Conservation (phyloP, 1,284 basidiomycete genomes). For the Naganishia liquefaciens region DNA sequence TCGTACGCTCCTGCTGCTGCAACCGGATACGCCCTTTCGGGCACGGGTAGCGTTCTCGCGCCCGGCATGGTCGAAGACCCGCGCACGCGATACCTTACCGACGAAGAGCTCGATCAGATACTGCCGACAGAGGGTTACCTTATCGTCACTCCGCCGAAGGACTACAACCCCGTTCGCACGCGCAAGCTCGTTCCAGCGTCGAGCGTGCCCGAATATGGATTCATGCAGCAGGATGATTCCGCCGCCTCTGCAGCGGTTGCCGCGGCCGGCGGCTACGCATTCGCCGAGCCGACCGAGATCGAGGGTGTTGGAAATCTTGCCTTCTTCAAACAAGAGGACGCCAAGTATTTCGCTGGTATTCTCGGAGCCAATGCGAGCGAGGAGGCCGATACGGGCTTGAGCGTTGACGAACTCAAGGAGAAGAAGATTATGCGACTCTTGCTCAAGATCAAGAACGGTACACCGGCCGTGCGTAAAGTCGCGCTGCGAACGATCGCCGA, state of each 20-base stretch:
- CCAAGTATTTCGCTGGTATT: conserved; percentile 96
- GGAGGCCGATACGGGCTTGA: conserved; percentile 77
- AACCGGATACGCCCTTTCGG: conserved; percentile 38
- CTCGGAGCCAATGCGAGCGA: conserved; percentile 79
- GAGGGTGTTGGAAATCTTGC: conserved; percentile 95
- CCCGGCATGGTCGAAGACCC: conserved; percentile 93
- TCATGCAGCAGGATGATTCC: conserved; percentile 93
- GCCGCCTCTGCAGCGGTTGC: conserved; percentile 81
- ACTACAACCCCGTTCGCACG: conserved; percentile 70
- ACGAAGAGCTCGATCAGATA: conserved; percentile 91
- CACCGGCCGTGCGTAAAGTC: conserved; percentile 95
- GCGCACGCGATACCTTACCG: conserved; percentile 88
- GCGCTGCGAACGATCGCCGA: conserved; percentile 99
- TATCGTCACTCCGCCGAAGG: conserved; percentile 90
- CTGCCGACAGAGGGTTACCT: conserved; percentile 85
- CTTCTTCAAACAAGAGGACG: conserved; percentile 98
- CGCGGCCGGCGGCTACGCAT: conserved; percentile 76
- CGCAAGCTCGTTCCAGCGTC: conserved; percentile 50
- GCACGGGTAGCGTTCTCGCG: conserved; percentile 61
- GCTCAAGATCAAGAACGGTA: conserved; percentile 99
- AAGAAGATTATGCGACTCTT: conserved; percentile 99
- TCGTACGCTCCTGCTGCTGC: conserved; percentile 29
- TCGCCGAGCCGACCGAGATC: conserved; percentile 95
- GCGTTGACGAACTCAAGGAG: conserved; percentile 98
- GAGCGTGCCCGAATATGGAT: conserved; percentile 71